Evolutionary conservation across 2,329 filamentous ascomycete species (phyloP).

Genomic region (Trichothecium roseum): DNA sequence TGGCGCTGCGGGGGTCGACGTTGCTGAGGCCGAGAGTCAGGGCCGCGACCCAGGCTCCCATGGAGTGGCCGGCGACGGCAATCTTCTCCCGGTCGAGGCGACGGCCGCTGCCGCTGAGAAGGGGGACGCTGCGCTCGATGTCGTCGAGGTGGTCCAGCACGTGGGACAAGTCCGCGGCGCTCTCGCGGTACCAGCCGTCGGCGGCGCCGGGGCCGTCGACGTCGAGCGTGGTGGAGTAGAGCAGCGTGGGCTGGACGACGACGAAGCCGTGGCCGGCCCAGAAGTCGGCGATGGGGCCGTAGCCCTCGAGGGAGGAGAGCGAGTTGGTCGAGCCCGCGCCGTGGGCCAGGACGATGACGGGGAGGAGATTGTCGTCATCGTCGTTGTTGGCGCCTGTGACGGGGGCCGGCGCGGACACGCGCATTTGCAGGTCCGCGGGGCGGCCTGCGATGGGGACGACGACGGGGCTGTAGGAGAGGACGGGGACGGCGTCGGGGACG

Average conservation of each 20-base stretch:
- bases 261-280: slow-evolving; percentile 16
- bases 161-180: slow-evolving; percentile 10
- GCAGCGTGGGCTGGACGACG: slow-evolving; percentile 16
- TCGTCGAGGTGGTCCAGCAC: slow-evolving; percentile 13
- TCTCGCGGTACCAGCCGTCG: slow-evolving; percentile 10
- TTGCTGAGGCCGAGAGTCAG: slow-evolving; percentile 12
- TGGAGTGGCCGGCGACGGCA: slow-evolving; percentile 14
- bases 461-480: slow-evolving; percentile 14
- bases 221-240: slow-evolving; percentile 11
- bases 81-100: slow-evolving; percentile 13
- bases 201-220: slow-evolving; percentile 8
- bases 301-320: slow-evolving; percentile 14
- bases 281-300: slow-evolving; percentile 13
- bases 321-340: slow-evolving; percentile 16
- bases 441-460: slow-evolving; percentile 8
- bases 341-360: slow-evolving; percentile 15
- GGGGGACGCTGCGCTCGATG: slow-evolving; percentile 11
- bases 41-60: slow-evolving; percentile 10
- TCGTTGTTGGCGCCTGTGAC: background rate
- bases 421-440: slow-evolving; percentile 13
- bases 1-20: slow-evolving; percentile 11
- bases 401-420: slow-evolving; percentile 7
- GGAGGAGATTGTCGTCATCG: slow-evolving; percentile 6
- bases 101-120: slow-evolving; percentile 11
- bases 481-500: slow-evolving; percentile 8